These are phyloP conservation scores for Aspergillus sclerotialis DNA, from an alignment of 2,329 filamentous ascomycete genomes.

Conservation along the genomic window DNA sequence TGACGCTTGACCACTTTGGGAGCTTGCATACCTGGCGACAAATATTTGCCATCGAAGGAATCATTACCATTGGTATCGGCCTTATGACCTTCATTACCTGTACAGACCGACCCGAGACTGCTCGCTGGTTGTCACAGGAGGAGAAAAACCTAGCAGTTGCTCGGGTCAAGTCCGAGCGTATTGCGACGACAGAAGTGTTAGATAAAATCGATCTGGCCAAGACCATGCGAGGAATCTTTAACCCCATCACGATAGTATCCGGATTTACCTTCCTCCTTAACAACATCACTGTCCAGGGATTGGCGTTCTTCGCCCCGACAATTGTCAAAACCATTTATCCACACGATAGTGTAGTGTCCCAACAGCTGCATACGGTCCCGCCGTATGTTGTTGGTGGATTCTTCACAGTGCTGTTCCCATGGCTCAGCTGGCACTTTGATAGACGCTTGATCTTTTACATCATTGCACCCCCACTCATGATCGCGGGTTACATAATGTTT, in stretches of 20 bases:
- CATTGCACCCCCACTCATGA: conserved; percentile 54
- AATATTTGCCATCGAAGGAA: conserved; percentile 67
- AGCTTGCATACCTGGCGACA: conserved; percentile 56
- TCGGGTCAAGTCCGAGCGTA: conserved; percentile 61
- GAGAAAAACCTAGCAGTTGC: conserved; percentile 62
- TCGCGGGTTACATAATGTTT: conserved; percentile 66
- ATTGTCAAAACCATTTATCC: conserved; percentile 65
- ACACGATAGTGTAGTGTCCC: conserved; percentile 47
- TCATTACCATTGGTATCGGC: conserved; percentile 52
- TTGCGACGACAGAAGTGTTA: conserved; percentile 56
- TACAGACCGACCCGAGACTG: conserved; percentile 63
- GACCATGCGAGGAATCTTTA: conserved; percentile 55
- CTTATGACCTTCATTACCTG: conserved; percentile 58
- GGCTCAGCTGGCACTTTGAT: conserved; percentile 56
- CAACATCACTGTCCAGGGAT: conserved; percentile 65
- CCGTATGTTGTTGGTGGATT: conserved; percentile 61
- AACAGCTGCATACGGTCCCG: conserved; percentile 65
- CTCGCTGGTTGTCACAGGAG: conserved; percentile 57
- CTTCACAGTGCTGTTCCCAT: conserved; percentile 57
- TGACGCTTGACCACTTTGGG: conserved; percentile 54
- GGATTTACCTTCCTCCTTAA: conserved; percentile 56
- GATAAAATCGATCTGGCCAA: conserved; percentile 57
- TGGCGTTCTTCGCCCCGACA: conserved; percentile 64
- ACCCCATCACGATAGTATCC: conserved; percentile 53
- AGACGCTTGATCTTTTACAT: conserved; percentile 56